phyloP scores from a whole-genome alignment of 2,329 filamentous ascomycete genomes.

The Colletotrichum euphorbiae region DNA sequence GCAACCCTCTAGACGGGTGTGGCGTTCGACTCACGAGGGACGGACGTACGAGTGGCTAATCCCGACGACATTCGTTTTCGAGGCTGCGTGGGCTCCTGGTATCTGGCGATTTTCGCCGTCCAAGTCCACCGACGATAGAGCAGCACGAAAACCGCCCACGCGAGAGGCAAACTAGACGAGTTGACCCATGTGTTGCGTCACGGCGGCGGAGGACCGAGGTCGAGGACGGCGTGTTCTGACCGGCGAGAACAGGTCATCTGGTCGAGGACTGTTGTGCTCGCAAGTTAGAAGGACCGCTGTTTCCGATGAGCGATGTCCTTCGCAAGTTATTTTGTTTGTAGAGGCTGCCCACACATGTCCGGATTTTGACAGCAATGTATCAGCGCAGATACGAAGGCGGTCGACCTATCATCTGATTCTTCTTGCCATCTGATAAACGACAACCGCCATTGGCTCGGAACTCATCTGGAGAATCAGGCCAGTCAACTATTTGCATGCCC shows the following conservation, averaged over 20 bases:
- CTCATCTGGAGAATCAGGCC: conserved; percentile 14
- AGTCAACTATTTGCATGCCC: conserved; percentile 5
- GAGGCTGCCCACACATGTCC: not conserved
- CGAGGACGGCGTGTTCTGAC: not conserved
- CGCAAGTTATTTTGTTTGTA: not conserved
- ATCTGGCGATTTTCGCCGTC: not conserved
- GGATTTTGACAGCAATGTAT: not conserved
- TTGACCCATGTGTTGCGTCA: not conserved
- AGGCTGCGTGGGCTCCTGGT: not conserved
- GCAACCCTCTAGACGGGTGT: conserved; percentile 2
- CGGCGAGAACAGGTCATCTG: not conserved
- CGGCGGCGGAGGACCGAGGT: not conserved
- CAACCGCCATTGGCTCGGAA: not conserved
- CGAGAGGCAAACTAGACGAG: not conserved
- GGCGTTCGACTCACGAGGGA: conserved; percentile 10
- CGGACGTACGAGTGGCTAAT: conserved; percentile 11
- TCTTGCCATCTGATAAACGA: not conserved
- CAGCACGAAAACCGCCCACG: not conserved
- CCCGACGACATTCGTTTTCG: conserved; percentile 13
- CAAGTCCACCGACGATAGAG: not conserved
- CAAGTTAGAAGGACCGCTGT: too few species aligned
- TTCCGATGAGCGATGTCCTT: not conserved
- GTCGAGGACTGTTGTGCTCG: too few species aligned
- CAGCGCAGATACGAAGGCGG: not conserved
- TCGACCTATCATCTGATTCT: not conserved